These are phyloP conservation scores for Fusarium verrucosum DNA, from an alignment of 2,329 filamentous ascomycete species.

Conservation along the genomic window DNA sequence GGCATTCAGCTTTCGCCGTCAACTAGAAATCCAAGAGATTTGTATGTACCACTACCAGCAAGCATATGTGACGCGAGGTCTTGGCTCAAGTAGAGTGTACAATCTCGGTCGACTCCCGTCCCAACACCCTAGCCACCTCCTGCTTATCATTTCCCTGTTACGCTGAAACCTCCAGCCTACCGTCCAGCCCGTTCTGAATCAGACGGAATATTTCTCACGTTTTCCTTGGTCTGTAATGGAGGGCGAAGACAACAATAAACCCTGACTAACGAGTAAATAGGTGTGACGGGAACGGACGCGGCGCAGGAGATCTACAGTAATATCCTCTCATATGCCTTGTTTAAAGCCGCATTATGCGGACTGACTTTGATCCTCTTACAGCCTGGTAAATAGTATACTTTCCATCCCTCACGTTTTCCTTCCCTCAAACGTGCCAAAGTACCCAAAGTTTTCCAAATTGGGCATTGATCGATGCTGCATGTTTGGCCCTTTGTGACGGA, in stretches of 20 bases:
- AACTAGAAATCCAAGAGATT: background rate
- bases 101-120: slow-evolving; percentile 35
- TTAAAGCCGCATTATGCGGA: slow-evolving; percentile 11
- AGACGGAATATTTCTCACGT: slow-evolving; percentile 27
- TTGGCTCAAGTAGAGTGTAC: slow-evolving; percentile 25
- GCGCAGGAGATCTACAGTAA: slow-evolving; percentile 25
- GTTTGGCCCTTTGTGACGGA: background rate
- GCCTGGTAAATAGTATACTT: background rate
- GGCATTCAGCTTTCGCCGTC: background rate
- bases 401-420: slow-evolving; percentile 11
- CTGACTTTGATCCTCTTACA: background rate
- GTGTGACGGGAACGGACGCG: slow-evolving; percentile 19
- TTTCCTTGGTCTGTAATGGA: slow-evolving; percentile 33
- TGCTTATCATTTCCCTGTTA: slow-evolving; percentile 25
- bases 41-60: slow-evolving; percentile 7
- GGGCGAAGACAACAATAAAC: slow-evolving; percentile 17
- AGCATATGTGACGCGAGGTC: background rate
- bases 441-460: slow-evolving; percentile 2
- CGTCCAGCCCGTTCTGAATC: slow-evolving; percentile 18
- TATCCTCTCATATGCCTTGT: background rate
- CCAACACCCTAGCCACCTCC: slow-evolving; percentile 21
- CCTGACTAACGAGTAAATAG: background rate
- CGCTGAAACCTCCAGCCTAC: slow-evolving; percentile 2
- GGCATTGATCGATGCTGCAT: slow-evolving; percentile 18
- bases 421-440: slow-evolving; percentile 5